Evolutionary conservation across 805 yeast genomes (phyloP), one percentile per base, ranked within the genome.

Genomic region (Myxozyma lipomycoides): DNA sequence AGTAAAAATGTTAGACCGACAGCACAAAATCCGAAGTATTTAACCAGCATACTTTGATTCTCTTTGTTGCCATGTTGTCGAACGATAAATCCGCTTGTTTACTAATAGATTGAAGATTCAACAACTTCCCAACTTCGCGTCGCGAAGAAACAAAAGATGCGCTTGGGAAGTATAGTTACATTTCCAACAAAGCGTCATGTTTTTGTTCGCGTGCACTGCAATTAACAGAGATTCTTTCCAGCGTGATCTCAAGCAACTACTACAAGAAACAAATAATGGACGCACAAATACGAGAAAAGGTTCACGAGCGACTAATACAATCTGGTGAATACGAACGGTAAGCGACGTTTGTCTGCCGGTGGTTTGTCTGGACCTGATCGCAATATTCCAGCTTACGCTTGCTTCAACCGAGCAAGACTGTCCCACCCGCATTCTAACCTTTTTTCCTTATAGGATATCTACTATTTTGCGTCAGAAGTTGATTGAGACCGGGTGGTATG

Each of bases 401-500:
- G 10, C 15, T 28, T 28, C 15, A 28, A 28, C 10, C 10, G 15
- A 28, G 15, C 10, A 28, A 28, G 15, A 28, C 10, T 10, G 15
- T 10, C 10, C 12, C 10, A 28, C 15, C 12, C 12, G 34, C 34
- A 28, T 10, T 10, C 15, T 28, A 15, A 28, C 15, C 15, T 28
- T 10, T 28, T 28, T 28, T 28, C 10, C 10, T 10, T 28, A 9
- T 35, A 70, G 77, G 58, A 83, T 87, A 48, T 81, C 84, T 44
- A 76, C 78, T 45, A 73, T 76, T 43, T 69, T 90, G 51, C 79
- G 80, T 59, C 74, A 82, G 48, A 79, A 78, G 61, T 74, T 90
- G 9, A 76, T 81, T 46, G 84, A 85, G 62, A 76, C 83, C 1
- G 96, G 96, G 4, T 90, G 97, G 97, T 80, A 79, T 53, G 95